A percentile compares a stretch with the other conserved stretches of the same genome.
Evolutionary conservation across 805 yeast genomes (phyloP).

Genomic region (Teunomyces aglyptinius): DNA sequence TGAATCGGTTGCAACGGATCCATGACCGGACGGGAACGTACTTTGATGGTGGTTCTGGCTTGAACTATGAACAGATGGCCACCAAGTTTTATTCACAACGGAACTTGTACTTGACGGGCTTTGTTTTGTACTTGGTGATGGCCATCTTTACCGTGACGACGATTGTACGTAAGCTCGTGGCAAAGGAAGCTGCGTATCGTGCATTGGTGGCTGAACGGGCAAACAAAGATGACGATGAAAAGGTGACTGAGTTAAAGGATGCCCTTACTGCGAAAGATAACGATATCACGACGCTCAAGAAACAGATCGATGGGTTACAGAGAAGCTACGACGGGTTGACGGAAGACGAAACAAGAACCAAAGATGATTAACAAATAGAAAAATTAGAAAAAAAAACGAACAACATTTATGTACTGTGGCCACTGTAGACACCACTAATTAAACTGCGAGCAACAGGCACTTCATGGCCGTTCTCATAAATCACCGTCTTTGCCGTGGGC

Average conservation of each 20-base stretch:
- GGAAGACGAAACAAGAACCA: neutral
- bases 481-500: slow-evolving; percentile 41
- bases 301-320: slow-evolving; percentile 53
- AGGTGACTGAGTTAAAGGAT: slow-evolving; percentile 31
- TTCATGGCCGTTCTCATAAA: slow-evolving; percentile 30
- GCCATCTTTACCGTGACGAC: slow-evolving; percentile 55
- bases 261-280: slow-evolving; percentile 39
- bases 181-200: slow-evolving; percentile 37
- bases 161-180: slow-evolving; percentile 51
- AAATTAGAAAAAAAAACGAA: neutral
- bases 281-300: slow-evolving; percentile 47
- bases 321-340: slow-evolving; percentile 45
- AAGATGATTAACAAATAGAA: slow-evolving; percentile 1
- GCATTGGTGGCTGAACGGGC: slow-evolving; percentile 11
- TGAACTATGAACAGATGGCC: slow-evolving; percentile 53
- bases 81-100: slow-evolving; percentile 62
- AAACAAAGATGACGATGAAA: slow-evolving; percentile 13
- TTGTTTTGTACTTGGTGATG: slow-evolving; percentile 53
- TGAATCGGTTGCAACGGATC: slow-evolving; percentile 39
- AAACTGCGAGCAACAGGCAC: slow-evolving; percentile 47
- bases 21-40: slow-evolving; percentile 20
- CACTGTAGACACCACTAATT: slow-evolving; percentile 50
- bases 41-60: slow-evolving; percentile 14
- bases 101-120: slow-evolving; percentile 61
- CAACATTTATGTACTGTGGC: slow-evolving; percentile 23